phyloP scores from a whole-genome alignment of 2,329 filamentous ascomycete genomes.

The Cytospora paraplurivora region DNA sequence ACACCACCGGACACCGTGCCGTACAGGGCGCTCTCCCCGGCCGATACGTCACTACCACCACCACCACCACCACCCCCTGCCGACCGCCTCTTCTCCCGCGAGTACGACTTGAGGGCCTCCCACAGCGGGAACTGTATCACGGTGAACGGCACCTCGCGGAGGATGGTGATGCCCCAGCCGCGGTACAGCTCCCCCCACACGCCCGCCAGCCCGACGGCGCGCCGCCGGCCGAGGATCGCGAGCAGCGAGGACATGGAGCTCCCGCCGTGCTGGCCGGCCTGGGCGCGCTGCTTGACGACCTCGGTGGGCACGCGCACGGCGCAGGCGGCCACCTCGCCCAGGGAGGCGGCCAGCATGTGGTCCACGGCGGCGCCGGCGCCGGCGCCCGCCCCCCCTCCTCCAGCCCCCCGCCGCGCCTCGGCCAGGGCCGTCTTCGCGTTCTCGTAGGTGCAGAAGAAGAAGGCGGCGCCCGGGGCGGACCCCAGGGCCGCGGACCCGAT shows the following conservation, averaged over 20 bases:
- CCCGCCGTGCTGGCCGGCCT: slow-evolving; percentile 79
- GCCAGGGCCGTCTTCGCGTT: slow-evolving; percentile 62
- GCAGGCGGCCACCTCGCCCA: slow-evolving; percentile 91
- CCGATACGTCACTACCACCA: slow-evolving; percentile 57
- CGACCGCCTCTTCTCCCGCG: slow-evolving; percentile 46
- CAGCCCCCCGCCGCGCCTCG: slow-evolving; percentile 12
- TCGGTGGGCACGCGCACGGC: slow-evolving; percentile 92
- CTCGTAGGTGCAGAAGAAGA: slow-evolving; percentile 98
- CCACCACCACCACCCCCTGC: slow-evolving; percentile 21
- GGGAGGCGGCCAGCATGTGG: slow-evolving; percentile 83
- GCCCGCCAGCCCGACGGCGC: slow-evolving; percentile 48
- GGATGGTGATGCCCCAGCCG: slow-evolving; percentile 88
- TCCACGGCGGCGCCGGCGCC: slow-evolving; percentile 38
- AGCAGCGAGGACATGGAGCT: slow-evolving; percentile 67
- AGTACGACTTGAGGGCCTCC: slow-evolving; percentile 85
- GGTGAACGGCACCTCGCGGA: slow-evolving; percentile 96
- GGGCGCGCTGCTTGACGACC: slow-evolving; percentile 94
- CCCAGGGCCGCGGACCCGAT: slow-evolving; percentile 88
- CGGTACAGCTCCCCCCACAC: slow-evolving; percentile 87
- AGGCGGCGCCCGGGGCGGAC: slow-evolving; percentile 88
- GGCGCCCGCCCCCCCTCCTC: not conserved
- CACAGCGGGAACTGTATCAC: slow-evolving; percentile 96
- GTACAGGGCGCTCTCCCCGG: slow-evolving; percentile 79
- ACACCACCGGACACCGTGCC: slow-evolving; percentile 82
- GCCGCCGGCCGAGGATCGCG: slow-evolving; percentile 64